phyloP scores from a whole-genome alignment of 495 filamentous ascomycete species.

The Aspergillus sclerotiicarbonarius region DNA sequence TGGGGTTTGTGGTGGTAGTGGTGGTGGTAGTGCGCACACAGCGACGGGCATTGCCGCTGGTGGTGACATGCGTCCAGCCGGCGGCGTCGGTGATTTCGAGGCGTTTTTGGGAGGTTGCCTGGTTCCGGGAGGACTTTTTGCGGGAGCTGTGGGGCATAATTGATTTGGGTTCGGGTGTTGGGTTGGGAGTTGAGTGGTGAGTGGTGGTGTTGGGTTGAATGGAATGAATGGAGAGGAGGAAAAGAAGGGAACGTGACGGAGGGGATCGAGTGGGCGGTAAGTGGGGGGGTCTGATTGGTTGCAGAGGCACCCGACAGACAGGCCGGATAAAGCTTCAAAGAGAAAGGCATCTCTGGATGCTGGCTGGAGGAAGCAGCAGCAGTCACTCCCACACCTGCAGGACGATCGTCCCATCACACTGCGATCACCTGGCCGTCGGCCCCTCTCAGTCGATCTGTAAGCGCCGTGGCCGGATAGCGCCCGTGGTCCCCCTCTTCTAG shows the following conservation, averaged over 20 bases:
- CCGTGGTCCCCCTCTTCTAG: not conserved
- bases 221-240: not conserved
- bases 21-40: constrained; percentile 7
- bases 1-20: constrained; percentile 5
- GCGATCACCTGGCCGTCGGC: too few relatives aligned
- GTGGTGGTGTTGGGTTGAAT: not conserved
- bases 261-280: not conserved
- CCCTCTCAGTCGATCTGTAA: constrained; percentile 10
- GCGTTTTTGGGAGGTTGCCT: constrained; percentile 37
- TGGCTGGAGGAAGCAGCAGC: too few relatives aligned
- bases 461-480: constrained; percentile 7
- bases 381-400: too few relatives aligned
- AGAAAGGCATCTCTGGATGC: too few relatives aligned
- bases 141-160: constrained; percentile 51
- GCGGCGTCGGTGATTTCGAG: constrained; percentile 46
- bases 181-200: not conserved
- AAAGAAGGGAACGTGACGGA: constrained; percentile 1
- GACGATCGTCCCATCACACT: too few relatives aligned
- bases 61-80: constrained; percentile 58
- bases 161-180: not conserved
- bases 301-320: not conserved
- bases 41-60: constrained; percentile 25
- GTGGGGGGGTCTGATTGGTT: not conserved
- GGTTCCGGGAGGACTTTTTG: constrained; percentile 31
- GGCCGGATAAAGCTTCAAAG: too few relatives aligned